phyloP scores from a whole-genome alignment of 768 basidiomycete species.

The Vararia minispora region DNA sequence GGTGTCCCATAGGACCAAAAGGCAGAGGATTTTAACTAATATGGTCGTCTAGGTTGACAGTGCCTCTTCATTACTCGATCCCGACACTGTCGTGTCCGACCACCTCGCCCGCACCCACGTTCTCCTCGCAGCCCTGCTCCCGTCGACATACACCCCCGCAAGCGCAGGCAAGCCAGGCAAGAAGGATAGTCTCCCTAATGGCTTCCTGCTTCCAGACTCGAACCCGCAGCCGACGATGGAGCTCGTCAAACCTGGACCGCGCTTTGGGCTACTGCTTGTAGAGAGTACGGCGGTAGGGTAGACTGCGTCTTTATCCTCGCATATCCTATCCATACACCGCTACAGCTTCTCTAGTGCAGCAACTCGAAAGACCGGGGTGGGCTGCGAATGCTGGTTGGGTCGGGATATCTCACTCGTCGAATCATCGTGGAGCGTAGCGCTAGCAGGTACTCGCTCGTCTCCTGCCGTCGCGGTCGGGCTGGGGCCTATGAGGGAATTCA shows the following conservation, averaged over 20 bases:
- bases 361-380: too few relatives aligned
- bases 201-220: constrained; percentile 39
- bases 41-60: background rate
- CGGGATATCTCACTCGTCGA: too few relatives aligned
- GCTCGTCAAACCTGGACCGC: constrained; percentile 56
- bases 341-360: constrained; percentile 1
- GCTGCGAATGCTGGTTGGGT: too few relatives aligned
- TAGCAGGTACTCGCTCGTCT: too few relatives aligned
- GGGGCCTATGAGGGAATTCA: background rate
- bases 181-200: constrained; percentile 25
- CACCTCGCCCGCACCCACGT: constrained; percentile 48
- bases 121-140: constrained; percentile 49
- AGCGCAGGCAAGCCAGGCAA: constrained; percentile 11
- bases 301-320: constrained; percentile 5
- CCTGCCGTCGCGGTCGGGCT: too few relatives aligned
- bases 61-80: background rate
- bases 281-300: constrained; percentile 28
- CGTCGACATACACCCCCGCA: constrained; percentile 21
- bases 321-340: constrained; percentile 2
- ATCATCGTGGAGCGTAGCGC: too few relatives aligned
- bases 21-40: background rate
- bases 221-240: constrained; percentile 49
- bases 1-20: background rate
- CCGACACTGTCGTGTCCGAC: constrained; percentile 20
- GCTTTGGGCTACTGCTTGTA: constrained; percentile 67